Evolutionary conservation across 208 protist genomes (phyloP), one percentile per base, ranked within the genome.

Genomic region (Wallacemonas rigidus): DNA sequence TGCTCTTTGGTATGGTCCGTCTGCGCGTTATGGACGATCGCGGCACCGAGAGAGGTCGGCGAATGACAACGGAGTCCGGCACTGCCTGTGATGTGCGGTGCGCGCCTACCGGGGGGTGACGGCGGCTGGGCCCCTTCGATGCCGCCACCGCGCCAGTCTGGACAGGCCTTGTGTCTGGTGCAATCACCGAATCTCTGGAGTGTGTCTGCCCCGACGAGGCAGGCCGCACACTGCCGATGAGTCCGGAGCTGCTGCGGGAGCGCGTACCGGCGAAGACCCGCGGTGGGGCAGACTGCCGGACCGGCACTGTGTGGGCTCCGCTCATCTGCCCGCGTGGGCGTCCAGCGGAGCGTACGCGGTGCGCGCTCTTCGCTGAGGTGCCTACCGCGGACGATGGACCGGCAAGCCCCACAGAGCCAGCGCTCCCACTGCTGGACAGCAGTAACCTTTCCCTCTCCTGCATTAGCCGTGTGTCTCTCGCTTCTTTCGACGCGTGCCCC

Each of bases 391-490:
- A 26, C 26, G 26, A 26, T 26, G 26, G 26, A 26, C 0, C 26
- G 26, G 26, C 26, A 26, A 26, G 9, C 5, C 5, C 11, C 3
- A 41, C 41, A 36, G 60, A 4, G 60, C 15, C 60, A 26, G 15
- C 60, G 39, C 57, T 63, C 36, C 26, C 57, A 44, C 57, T 53
- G 48, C 61, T 60, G 60, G 72, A 83, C 6, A 58, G 62, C 44
- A 40, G 44, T 44, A 83, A 39, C 48, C 62, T 74, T 12, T 60
- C 51, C 17, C 26, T 26, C 26, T 26, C 26, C 26, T 26, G 26
- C 0, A 26, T 26, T 26, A 0, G 26, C 26, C 26, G 26, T 26
- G 26, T 26, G 26, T 26, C 26, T 26, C 26, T 26, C 26, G 26
- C 26, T 26, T 26, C 26, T 26, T 26, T 26, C 26, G 26, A 26